Conservation (phyloP, 2,329 filamentous ascomycete genomes). For the Corynespora cassiicola region DNA sequence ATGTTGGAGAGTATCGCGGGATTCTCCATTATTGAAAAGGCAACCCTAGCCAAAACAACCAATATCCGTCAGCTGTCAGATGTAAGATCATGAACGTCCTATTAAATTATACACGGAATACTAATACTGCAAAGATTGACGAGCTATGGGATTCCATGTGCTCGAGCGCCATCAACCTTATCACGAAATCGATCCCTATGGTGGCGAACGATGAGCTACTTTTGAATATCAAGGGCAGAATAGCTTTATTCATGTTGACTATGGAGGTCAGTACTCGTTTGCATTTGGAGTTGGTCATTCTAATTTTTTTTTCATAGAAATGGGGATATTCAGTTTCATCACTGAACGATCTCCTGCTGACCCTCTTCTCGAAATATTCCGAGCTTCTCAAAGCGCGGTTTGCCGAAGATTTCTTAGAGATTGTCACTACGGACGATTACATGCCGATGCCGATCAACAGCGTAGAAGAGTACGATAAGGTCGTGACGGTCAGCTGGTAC, state of each 20-base stretch:
- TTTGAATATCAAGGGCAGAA: constrained; percentile 91
- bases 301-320: constrained; percentile 58
- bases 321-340: constrained; percentile 87
- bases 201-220: constrained; percentile 89
- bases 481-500: constrained; percentile 96
- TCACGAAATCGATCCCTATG: constrained; percentile 76
- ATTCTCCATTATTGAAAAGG: constrained; percentile 95
- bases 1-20: constrained; percentile 92
- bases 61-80: constrained; percentile 82
- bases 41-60: constrained; percentile 85
- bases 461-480: constrained; percentile 90
- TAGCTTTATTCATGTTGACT: constrained; percentile 94
- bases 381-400: constrained; percentile 89
- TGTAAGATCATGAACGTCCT: too few species aligned
- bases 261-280: constrained; percentile 76
- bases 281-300: background rate
- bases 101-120: background rate
- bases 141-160: constrained; percentile 99
- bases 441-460: constrained; percentile 99
- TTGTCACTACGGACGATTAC: constrained; percentile 92
- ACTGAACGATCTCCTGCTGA: constrained; percentile 85
- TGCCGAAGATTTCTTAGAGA: constrained; percentile 94
- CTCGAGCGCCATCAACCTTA: constrained; percentile 81
- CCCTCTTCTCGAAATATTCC: constrained; percentile 91
- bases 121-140: constrained; percentile 69